These are phyloP conservation scores for Penicillium italicum DNA, from an alignment of 2,329 filamentous ascomycete species.

Conservation along the genomic window DNA sequence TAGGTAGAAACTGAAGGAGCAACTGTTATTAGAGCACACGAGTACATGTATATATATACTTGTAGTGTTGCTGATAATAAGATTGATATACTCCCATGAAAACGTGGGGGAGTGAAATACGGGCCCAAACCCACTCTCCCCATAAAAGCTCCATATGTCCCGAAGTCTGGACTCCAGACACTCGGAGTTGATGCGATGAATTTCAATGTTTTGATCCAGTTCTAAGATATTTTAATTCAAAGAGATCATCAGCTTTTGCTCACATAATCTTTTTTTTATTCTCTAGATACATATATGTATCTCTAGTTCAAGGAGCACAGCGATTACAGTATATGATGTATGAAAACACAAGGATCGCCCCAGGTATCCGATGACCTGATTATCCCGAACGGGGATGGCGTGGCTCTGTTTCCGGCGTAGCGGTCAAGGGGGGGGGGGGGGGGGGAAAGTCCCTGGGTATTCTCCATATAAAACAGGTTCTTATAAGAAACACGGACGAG, in stretches of 20 bases:
- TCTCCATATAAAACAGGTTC: too few relatives aligned
- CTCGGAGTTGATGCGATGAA: constrained; percentile 5
- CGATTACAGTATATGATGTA: not conserved
- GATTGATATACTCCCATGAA: not conserved
- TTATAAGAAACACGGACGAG: too few relatives aligned
- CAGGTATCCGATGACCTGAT: constrained; percentile 23
- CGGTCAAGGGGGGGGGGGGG: constrained; percentile 14
- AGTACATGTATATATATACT: not conserved
- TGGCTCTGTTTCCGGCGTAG: constrained; percentile 11
- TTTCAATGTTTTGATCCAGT: not conserved
- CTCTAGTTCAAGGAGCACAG: not conserved
- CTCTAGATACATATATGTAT: not conserved
- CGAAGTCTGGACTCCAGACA: not conserved
- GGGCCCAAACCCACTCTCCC: constrained; percentile 1
- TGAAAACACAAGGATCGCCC: constrained; percentile 1
- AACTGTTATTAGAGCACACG: too few relatives aligned
- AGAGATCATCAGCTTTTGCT: too few relatives aligned
- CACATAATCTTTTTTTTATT: too few relatives aligned
- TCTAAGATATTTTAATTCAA: too few relatives aligned
- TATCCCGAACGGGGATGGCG: constrained; percentile 4
- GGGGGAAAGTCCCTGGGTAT: too few relatives aligned
- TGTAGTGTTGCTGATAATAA: not conserved
- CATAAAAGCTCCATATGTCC: constrained; percentile 2
- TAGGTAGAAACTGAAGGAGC: not conserved
- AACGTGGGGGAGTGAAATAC: constrained; percentile 5